phyloP scores from a whole-genome alignment of 1,284 basidiomycete genomes.

The Earliella scabrosa region DNA sequence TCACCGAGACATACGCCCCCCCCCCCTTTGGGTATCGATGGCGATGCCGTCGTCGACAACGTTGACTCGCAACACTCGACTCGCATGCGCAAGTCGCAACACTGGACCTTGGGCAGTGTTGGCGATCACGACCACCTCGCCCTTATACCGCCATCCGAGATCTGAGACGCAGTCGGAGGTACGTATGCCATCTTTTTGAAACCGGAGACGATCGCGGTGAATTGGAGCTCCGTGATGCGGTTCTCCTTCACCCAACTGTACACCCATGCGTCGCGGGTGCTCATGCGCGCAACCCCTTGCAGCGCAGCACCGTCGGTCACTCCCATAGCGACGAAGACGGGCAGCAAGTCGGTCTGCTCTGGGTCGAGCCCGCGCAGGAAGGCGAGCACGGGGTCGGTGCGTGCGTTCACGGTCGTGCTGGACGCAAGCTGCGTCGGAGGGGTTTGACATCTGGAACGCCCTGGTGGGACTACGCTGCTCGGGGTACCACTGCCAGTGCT shows the following conservation, averaged over 20 bases:
- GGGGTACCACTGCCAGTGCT: too few species aligned
- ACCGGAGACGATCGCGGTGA: conserved; percentile 4
- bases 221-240: conserved; percentile 11
- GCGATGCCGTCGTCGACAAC: too few species aligned
- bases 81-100: too few species aligned
- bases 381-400: background rate
- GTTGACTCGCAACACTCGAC: too few species aligned
- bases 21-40: background rate
- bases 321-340: conserved; percentile 7
- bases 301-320: background rate
- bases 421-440: background rate
- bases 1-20: too few species aligned
- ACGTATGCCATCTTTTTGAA: background rate
- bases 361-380: conserved; percentile 11
- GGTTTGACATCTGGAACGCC: background rate
- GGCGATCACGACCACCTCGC: too few species aligned
- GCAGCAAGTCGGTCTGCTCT: conserved; percentile 4
- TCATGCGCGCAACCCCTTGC: conserved; percentile 4
- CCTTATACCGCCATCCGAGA: too few species aligned
- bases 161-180: background rate
- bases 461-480: too few species aligned
- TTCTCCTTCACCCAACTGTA: conserved; percentile 1
- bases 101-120: too few species aligned
- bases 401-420: background rate
- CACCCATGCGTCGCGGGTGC: conserved; percentile 1